Evolutionary conservation across 441 rosid species (phyloP), one percentile per base, ranked within the genome.

Genomic region (Flueggea neowawraea): DNA sequence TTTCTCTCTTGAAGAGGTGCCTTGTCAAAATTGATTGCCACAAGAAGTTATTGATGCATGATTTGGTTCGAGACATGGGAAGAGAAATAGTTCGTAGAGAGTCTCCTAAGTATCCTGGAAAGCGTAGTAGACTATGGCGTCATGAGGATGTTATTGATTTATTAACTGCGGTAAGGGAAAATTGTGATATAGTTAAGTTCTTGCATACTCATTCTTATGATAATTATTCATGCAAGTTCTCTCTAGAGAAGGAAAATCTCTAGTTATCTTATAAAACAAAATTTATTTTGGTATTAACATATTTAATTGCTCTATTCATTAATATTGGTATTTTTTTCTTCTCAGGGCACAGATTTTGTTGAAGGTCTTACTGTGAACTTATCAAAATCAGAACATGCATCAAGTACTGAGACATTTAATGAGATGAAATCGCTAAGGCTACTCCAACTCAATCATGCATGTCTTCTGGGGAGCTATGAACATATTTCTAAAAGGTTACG

Each of bases 61-160:
- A 69, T 65, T 63, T 82, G 68, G 71, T 82, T 5, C 77, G 68
- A 12, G 82, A 82, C 62, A 73, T 86, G 89, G 89, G 80, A 10
- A 73, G 75, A 58, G 82, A 69, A 16, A 72, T 80, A 54, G 73
- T 84, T 55, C 75, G 68, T 7, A 54, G 62, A 47, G 74, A 73
- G 39, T 73, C 60, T 10, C 56, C 62, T 10, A 54, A 44, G 0
- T 60, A 32, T 15, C 79, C 75, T 11, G 77, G 89, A 55, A 61
- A 75, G 44, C 71, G 87, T 47, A 76, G 80, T 51, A 74, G 85
- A 70, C 45, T 86, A 28, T 84, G 89, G 83, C 57, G 10, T 28
- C 28, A 6, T 17, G 61, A 74, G 31, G 72, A 71, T 57, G 54
- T 61, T 15, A 36, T 22, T 11, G 36, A 39, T 16, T 65, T 67